Evolutionary conservation across 2,329 filamentous ascomycete genomes (phyloP).

Genomic region (Hypoxylon rubiginosum): DNA sequence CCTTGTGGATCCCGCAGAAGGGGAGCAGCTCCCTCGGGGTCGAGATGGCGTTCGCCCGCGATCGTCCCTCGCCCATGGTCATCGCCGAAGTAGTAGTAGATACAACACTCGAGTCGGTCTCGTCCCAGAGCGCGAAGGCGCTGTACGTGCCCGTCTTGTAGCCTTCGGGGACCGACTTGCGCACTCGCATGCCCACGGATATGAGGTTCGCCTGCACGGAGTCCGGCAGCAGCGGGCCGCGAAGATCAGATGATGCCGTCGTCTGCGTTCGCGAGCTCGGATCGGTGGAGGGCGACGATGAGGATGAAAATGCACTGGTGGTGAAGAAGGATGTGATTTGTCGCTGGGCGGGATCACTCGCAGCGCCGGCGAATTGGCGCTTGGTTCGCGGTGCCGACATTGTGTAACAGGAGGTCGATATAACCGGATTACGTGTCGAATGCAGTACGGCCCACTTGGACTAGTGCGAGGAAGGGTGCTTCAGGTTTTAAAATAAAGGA

Average conservation of each 20-base stretch:
- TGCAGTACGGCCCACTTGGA: constrained; percentile 28
- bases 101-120: constrained; percentile 46
- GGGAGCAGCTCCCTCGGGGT: constrained; percentile 75
- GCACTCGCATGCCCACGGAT: constrained; percentile 92
- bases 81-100: constrained; percentile 19
- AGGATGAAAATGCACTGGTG: constrained; percentile 37
- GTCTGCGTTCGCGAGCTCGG: constrained; percentile 14
- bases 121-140: constrained; percentile 67
- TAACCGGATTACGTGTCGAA: constrained; percentile 27
- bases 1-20: constrained; percentile 84
- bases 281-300: constrained; percentile 54
- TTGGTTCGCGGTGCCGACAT: constrained; percentile 69
- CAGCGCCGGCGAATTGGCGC: constrained; percentile 71
- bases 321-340: constrained; percentile 76
- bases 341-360: constrained; percentile 69
- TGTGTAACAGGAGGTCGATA: constrained; percentile 27
- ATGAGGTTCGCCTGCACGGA: constrained; percentile 85
- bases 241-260: constrained; percentile 30
- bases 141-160: constrained; percentile 81
- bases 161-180: constrained; percentile 92
- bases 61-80: constrained; percentile 37
- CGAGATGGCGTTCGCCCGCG: constrained; percentile 49
- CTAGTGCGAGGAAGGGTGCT: constrained; percentile 11
- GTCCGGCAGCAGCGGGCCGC: constrained; percentile 68
- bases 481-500: constrained; percentile 18